Conservation (phyloP, 257 asterid genomes). For the Echites panduratus region DNA sequence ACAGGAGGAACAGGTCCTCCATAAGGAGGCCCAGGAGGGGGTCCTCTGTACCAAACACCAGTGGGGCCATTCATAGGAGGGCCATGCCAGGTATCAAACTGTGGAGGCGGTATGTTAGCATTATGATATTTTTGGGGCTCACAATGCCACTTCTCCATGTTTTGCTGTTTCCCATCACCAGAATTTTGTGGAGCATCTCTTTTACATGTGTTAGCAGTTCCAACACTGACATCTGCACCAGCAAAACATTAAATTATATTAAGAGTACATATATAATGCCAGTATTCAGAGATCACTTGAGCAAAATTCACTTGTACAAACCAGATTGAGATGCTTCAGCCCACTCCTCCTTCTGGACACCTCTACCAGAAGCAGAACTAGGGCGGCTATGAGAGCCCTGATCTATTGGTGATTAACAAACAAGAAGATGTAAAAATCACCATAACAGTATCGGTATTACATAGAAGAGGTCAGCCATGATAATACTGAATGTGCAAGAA, state of each 20-base stretch:
- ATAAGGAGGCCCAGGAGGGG: slow-evolving; percentile 69
- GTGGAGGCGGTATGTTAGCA: slow-evolving; percentile 58
- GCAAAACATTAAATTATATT: slow-evolving; percentile 11
- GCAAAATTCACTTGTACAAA: slow-evolving; percentile 28
- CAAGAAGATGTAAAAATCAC: slow-evolving; percentile 5
- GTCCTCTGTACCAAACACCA: slow-evolving; percentile 84
- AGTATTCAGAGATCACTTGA: neutral
- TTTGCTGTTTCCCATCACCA: slow-evolving; percentile 49
- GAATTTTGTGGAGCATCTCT: slow-evolving; percentile 44
- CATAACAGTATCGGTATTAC: neutral
- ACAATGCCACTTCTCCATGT: slow-evolving; percentile 71
- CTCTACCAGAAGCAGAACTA: slow-evolving; percentile 63
- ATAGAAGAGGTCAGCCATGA: neutral
- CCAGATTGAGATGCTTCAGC: slow-evolving; percentile 47
- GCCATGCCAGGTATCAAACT: slow-evolving; percentile 79
- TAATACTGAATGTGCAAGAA: neutral
- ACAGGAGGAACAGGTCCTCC: slow-evolving; percentile 63
- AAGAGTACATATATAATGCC: neutral
- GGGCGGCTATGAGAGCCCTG: slow-evolving; percentile 48
- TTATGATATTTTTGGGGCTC: slow-evolving; percentile 59
- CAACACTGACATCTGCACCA: slow-evolving; percentile 49
- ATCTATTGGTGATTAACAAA: slow-evolving; percentile 36
- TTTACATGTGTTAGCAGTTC: slow-evolving; percentile 50
- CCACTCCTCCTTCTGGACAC: slow-evolving; percentile 35
- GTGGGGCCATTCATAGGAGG: slow-evolving; percentile 69